Percentiles rank a stretch among this genome's conserved stretches.
These are phyloP conservation scores for Verticillium tricorpus DNA, from an alignment of 2,329 filamentous ascomycete species.

Conservation along the genomic window DNA sequence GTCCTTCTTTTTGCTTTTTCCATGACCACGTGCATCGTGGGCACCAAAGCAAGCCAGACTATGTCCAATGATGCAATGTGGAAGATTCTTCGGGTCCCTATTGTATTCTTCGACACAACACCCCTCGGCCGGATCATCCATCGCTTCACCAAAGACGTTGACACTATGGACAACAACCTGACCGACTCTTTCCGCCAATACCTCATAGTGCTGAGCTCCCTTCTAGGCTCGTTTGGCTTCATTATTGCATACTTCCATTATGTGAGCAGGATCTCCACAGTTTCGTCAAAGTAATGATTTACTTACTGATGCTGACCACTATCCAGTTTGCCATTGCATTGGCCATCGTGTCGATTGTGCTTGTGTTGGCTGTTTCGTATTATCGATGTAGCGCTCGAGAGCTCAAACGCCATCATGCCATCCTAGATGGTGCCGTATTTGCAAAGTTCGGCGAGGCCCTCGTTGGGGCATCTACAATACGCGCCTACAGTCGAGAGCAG, in stretches of 20 bases:
- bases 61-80: slow-evolving; percentile 79
- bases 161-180: slow-evolving; percentile 92
- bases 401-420: slow-evolving; percentile 88
- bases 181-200: slow-evolving; percentile 91
- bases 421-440: slow-evolving; percentile 83
- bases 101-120: slow-evolving; percentile 96
- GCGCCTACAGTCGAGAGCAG: slow-evolving; percentile 81
- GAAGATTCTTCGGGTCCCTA: slow-evolving; percentile 65
- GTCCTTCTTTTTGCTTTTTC: slow-evolving; percentile 78
- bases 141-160: slow-evolving; percentile 90
- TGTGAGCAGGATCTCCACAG: slow-evolving; percentile 25
- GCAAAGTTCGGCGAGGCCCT: slow-evolving; percentile 89
- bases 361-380: slow-evolving; percentile 78
- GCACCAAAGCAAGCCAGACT: slow-evolving; percentile 74
- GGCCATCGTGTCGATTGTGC: slow-evolving; percentile 65
- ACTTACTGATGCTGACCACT: neutral
- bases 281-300: neutral
- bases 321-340: slow-evolving; percentile 57
- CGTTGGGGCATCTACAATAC: slow-evolving; percentile 76
- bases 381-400: slow-evolving; percentile 89
- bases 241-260: slow-evolving; percentile 97
- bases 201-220: slow-evolving; percentile 77
- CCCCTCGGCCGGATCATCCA: slow-evolving; percentile 94
- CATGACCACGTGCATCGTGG: slow-evolving; percentile 69
- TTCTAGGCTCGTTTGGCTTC: slow-evolving; percentile 76